Base-by-base conservation (phyloP, 345 rosid genomes). In the Acer yangbiense region DNA sequence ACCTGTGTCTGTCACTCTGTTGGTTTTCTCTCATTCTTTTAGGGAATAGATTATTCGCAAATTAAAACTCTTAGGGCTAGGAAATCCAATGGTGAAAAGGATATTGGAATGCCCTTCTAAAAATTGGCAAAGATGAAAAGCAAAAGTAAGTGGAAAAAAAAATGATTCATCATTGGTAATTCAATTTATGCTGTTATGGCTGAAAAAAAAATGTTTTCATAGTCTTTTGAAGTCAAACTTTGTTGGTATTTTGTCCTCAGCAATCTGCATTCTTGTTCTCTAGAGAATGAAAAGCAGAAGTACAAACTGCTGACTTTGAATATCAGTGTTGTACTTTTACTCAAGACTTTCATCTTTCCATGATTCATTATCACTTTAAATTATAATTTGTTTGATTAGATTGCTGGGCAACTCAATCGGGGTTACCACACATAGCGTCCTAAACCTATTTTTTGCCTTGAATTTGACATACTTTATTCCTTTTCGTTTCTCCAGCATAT, bases 391-490 rank as follows among this genome's bases (percentile, higher is more conserved):
- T 48, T 44, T 4, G 27, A 7, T 64, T 46, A 32, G 61, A 63
- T 32, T n/a, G 29, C 48, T 48, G 11, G 25, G 25, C 16, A 67
- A 67, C 13, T 18, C 23, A 39, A 14, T 11, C 0, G 7, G 44
- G 29, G 21, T 43, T 25, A 13, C 43, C 43, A 39, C 7, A 4
- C 4, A 21, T 17, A 43, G 68, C 6, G 6, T 27, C 8, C 25
- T 17, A 64, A 64, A 11, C 16, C 44, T 17, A 21, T 74, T 63
- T 62, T 41, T 14, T 43, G 23, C 52, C 48, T n/a, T 32, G 20
- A 75, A 75, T 65, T 63, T 76, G 75, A 74, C 13, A 14, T 52
- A 14, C 41, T 63, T 65, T 29, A 18, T 62, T 52, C n/a, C 57
- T 14, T 29, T n/a, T 6, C 43, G 35, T 9, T 64, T 21, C 39